Percentiles rank a stretch among this genome's conserved stretches.
Evolutionary conservation across 306 rosid genomes (phyloP).

Genomic region (Echinosophora koreensis): DNA sequence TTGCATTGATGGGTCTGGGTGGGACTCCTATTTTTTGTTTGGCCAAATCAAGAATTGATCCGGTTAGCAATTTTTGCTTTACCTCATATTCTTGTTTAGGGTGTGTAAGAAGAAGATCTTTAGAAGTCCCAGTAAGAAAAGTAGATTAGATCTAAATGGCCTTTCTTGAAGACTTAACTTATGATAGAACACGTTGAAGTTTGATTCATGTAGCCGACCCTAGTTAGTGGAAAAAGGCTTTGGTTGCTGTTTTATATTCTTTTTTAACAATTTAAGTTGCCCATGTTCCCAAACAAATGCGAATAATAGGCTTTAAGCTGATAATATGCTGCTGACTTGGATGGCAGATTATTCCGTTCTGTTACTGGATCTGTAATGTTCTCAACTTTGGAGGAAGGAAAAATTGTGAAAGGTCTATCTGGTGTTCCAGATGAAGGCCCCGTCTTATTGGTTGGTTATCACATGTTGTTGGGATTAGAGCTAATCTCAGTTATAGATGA

Average conservation of each 20-base stretch:
- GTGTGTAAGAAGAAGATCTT: no score
- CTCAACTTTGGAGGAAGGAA: constrained; percentile 90
- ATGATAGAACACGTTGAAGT: no score
- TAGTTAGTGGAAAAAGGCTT: no score
- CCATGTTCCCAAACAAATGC: not conserved
- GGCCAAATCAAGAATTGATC: not conserved
- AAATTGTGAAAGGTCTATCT: constrained; percentile 81
- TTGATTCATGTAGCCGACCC: not conserved
- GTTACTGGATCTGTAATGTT: constrained; percentile 70
- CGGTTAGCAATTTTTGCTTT: not conserved
- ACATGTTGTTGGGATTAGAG: constrained; percentile 82
- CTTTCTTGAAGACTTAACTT: not conserved
- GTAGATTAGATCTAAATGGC: not conserved
- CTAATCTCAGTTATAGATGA: constrained; percentile 57
- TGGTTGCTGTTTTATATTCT: not conserved
- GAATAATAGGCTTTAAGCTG: constrained; percentile 16
- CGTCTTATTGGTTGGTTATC: constrained; percentile 84
- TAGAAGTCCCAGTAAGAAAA: no score
- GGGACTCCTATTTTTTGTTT: not conserved
- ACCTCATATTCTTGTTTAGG: not conserved
- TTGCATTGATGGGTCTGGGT: constrained; percentile 15
- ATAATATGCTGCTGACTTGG: constrained; percentile 38
- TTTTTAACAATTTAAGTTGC: constrained; percentile 27
- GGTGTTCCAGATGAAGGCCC: constrained; percentile 97
- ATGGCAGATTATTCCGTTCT: constrained; percentile 63